phyloP scores from a whole-genome alignment of 169 alveolate species.

The Neospora caninum region DNA sequence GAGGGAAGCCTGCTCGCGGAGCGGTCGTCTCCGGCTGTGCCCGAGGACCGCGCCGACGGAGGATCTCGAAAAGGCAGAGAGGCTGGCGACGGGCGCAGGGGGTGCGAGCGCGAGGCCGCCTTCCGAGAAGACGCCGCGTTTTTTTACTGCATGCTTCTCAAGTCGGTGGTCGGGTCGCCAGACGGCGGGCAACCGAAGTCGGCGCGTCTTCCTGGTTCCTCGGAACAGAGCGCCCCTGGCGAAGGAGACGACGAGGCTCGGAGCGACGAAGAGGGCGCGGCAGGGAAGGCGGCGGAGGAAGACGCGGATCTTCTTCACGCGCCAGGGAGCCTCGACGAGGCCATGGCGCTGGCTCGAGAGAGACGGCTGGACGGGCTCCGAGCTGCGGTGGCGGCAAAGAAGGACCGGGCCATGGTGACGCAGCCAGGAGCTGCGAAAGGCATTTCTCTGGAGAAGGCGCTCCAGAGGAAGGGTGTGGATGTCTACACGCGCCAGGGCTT shows the following conservation, averaged over 20 bases:
- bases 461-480: slow-evolving; percentile 1
- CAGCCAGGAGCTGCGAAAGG: slow-evolving; percentile 68
- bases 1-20: neutral
- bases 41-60: neutral
- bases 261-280: neutral
- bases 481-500: slow-evolving; percentile 20
- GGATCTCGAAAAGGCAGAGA: neutral
- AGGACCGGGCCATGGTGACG: slow-evolving; percentile 28
- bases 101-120: neutral
- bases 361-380: slow-evolving; percentile 13
- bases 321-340: neutral
- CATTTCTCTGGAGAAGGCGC: slow-evolving; percentile 59
- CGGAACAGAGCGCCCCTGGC: no score
- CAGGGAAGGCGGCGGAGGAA: neutral
- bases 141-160: neutral
- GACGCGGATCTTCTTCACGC: neutral
- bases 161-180: neutral
- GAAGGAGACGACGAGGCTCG: neutral
- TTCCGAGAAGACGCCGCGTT: neutral
- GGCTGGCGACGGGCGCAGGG: neutral
- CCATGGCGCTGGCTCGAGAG: neutral
- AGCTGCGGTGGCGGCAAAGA: slow-evolving; percentile 4
- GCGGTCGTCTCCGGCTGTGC: neutral
- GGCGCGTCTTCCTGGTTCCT: no score
- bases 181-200: neutral